Percentiles rank a stretch among this genome's conserved stretches.
Conservation (phyloP, 805 yeast species). For the Wickerhamomyces alni region DNA sequence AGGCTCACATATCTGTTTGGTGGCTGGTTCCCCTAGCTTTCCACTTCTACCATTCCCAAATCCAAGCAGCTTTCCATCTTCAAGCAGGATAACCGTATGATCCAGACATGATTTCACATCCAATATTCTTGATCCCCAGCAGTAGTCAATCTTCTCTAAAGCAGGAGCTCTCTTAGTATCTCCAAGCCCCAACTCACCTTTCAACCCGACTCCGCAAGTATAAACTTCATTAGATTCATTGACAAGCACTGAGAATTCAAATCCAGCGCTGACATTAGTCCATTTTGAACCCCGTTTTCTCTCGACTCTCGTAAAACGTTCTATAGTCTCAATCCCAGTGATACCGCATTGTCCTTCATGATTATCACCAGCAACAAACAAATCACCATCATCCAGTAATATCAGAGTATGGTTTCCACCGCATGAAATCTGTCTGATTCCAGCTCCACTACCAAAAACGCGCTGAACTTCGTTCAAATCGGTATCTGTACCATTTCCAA, state of each 20-base stretch:
- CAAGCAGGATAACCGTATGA: conserved; percentile 34
- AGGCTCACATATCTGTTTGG: conserved; percentile 13
- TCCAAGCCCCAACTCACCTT: conserved; percentile 71
- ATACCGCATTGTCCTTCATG: conserved; percentile 48
- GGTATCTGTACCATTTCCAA: conserved; percentile 51
- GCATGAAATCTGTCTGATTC: conserved; percentile 46
- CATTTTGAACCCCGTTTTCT: conserved; percentile 23
- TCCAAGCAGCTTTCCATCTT: conserved; percentile 44
- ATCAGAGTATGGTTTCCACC: conserved; percentile 88
- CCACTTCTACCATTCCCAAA: conserved; percentile 70
- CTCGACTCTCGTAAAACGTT: conserved; percentile 11
- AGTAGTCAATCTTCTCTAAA: conserved; percentile 7
- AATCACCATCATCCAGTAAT: conserved; percentile 44
- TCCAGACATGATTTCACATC: conserved; percentile 36
- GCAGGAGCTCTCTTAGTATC: conserved; percentile 1
- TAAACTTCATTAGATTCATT: conserved; percentile 34
- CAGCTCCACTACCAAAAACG: conserved; percentile 6
- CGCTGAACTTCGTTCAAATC: conserved; percentile 35
- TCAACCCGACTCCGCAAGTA: conserved; percentile 56
- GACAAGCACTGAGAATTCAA: conserved; percentile 65
- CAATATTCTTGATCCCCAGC: conserved; percentile 3
- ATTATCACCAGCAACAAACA: conserved; percentile 59
- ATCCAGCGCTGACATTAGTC: conserved; percentile 61
- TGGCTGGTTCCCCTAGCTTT: conserved; percentile 31
- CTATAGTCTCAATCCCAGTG: conserved; percentile 5